Percentiles rank a stretch among this genome's conserved stretches.
These are phyloP conservation scores for Phytophthora meadii DNA, from an alignment of 352 stramenopile genomes.

Conservation along the genomic window DNA sequence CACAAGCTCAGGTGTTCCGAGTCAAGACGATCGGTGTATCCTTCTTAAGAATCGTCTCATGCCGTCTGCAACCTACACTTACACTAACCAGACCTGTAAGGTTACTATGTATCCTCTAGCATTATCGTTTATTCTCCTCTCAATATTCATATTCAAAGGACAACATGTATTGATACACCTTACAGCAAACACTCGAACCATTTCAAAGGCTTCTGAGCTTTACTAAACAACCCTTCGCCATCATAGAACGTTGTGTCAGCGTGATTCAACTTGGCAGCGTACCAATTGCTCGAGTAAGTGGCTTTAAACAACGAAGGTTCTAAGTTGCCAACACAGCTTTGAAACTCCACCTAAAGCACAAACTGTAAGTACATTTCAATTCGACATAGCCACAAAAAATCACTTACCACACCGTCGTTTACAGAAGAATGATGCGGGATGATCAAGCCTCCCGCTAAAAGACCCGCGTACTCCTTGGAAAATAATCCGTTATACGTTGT, in stretches of 20 bases:
- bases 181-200: constrained; percentile 67
- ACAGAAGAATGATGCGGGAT: constrained; percentile 53
- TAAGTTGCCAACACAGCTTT: constrained; percentile 56
- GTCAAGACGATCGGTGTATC: no score
- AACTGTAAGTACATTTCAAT: no score
- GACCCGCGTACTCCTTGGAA: constrained; percentile 41
- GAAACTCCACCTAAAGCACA: constrained; percentile 51
- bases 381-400: no score
- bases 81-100: background rate
- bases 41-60: background rate
- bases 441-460: constrained; percentile 40
- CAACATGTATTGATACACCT: background rate
- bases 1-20: no score
- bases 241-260: constrained; percentile 63
- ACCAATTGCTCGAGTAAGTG: constrained; percentile 48
- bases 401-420: constrained; percentile 62
- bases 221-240: constrained; percentile 54
- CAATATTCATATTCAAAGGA: no score
- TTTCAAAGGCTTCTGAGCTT: constrained; percentile 59
- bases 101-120: background rate
- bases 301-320: constrained; percentile 41
- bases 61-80: background rate
- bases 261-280: constrained; percentile 63
- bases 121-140: background rate
- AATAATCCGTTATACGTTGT: constrained; percentile 45